Evolutionary conservation across 139 green algal species (phyloP), one percentile per base, ranked within the genome.

Genomic region (Diplosphaera chodatii): DNA sequence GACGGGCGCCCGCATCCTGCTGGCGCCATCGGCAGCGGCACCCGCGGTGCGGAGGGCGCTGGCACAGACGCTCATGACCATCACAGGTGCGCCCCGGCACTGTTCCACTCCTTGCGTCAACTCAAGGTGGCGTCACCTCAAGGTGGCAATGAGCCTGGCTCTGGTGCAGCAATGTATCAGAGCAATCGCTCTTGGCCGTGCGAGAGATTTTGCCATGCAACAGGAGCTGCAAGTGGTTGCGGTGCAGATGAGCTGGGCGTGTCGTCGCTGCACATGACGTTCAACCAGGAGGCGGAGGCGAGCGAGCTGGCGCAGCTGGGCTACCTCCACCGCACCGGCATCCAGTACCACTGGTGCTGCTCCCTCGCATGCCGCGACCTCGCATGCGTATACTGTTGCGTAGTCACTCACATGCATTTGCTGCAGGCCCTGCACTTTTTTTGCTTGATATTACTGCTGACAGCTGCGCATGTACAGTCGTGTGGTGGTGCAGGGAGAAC

Each of bases 181-280:
- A n/a, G n/a, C n/a, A n/a, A n/a, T n/a, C n/a, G n/a, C n/a, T n/a
- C n/a, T n/a, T n/a, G n/a, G n/a, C n/a, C n/a, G n/a, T n/a, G n/a
- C n/a, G n/a, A n/a, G n/a, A n/a, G n/a, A n/a, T n/a, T n/a, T n/a
- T n/a, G n/a, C n/a, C n/a, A n/a, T n/a, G n/a, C n/a, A n/a, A n/a
- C n/a, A n/a, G n/a, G n/a, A n/a, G n/a, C n/a, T n/a, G n/a, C n/a
- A n/a, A n/a, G n/a, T n/a, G n/a, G n/a, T n/a, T n/a, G n/a, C n/a
- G 1, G 20, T 66, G 72, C 84, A 77, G 85, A 89, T 29, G 71
- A 83, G 62, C 33, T 87, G 62, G 73, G 67, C 6, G 78, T 94
- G 18, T 91, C 81, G 5, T 86, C 77, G 23, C 55, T 89, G 70
- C 93, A 97, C 69, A 55, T 97, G 27, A 98, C 92, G 2, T 98